Percentiles rank a stretch among this genome's conserved stretches.
These are phyloP conservation scores for Halenospora varia DNA, from an alignment of 495 filamentous ascomycete genomes.

Conservation along the genomic window DNA sequence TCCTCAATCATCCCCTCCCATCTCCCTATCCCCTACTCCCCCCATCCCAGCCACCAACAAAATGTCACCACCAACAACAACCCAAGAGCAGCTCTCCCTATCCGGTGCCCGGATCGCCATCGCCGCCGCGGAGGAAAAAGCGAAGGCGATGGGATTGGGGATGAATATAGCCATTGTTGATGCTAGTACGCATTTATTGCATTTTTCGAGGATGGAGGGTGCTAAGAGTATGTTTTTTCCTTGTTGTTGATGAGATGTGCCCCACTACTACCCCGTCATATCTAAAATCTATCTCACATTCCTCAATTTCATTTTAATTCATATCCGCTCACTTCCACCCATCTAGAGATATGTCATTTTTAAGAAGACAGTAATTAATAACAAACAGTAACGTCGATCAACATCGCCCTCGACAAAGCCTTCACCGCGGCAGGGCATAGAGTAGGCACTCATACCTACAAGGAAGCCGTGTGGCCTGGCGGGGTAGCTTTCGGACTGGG, in stretches of 20 bases:
- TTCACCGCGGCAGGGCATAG: constrained; percentile 28
- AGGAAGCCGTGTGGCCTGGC: constrained; percentile 26
- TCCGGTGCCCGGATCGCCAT: constrained; percentile 22
- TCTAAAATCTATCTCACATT: too few species aligned
- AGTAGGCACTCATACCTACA: constrained; percentile 24
- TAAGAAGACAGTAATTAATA: too few species aligned
- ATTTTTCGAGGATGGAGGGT: constrained; percentile 18
- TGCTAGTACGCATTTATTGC: constrained; percentile 18
- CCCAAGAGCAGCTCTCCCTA: constrained; percentile 19
- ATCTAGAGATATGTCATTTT: too few species aligned
- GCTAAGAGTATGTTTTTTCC: constrained; percentile 13
- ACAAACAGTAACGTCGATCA: constrained; percentile 16
- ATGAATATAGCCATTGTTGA: constrained; percentile 27
- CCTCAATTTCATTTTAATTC: too few species aligned
- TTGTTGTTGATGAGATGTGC: too few species aligned
- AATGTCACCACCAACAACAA: constrained; percentile 7
- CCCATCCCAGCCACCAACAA: not conserved
- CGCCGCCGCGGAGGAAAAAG: constrained; percentile 24
- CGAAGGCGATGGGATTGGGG: constrained; percentile 25
- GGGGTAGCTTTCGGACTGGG: constrained; percentile 21
- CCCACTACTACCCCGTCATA: too few species aligned
- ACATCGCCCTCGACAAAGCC: constrained; percentile 25
- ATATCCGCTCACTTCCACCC: too few species aligned
- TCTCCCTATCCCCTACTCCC: too few species aligned
- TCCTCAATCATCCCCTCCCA: too few species aligned